phyloP scores from a whole-genome alignment of 2,329 filamentous ascomycete genomes.

The Cladosporium oxysporum region DNA sequence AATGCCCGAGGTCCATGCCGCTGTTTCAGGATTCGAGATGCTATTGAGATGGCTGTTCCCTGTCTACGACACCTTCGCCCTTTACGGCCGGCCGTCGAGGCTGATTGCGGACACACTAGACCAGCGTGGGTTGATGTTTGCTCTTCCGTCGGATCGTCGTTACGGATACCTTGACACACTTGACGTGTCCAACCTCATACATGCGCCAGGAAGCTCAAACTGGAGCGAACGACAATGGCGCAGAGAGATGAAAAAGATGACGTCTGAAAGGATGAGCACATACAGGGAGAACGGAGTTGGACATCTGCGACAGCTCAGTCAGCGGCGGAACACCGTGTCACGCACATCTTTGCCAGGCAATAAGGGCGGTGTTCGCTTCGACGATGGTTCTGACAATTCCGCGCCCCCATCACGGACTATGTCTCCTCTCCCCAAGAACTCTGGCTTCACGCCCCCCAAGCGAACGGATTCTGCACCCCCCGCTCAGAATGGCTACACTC shows the following conservation, averaged over 20 bases:
- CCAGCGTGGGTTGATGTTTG: conserved; percentile 92
- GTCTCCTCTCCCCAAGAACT: conserved; percentile 43
- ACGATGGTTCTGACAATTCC: conserved; percentile 45
- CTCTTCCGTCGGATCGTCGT: conserved; percentile 83
- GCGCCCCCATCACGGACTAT: conserved; percentile 47
- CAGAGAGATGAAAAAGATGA: conserved; percentile 83
- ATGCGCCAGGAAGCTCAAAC: conserved; percentile 69
- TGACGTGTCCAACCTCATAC: conserved; percentile 79
- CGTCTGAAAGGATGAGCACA: conserved; percentile 71
- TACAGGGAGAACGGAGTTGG: conserved; percentile 30
- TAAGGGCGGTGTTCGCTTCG: conserved; percentile 44
- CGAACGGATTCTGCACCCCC: conserved; percentile 49
- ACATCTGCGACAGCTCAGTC: conserved; percentile 33
- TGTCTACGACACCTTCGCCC: conserved; percentile 84
- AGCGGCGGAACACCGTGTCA: conserved; percentile 46
- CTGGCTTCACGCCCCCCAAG: conserved; percentile 35
- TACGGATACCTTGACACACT: conserved; percentile 90
- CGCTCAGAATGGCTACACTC: conserved; percentile 31
- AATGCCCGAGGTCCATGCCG: conserved; percentile 93
- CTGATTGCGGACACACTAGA: conserved; percentile 87
- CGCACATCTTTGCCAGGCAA: conserved; percentile 37
- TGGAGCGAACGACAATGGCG: conserved; percentile 93
- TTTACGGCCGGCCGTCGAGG: conserved; percentile 87
- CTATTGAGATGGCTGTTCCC: conserved; percentile 91
- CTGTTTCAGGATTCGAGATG: conserved; percentile 92